Conservation (phyloP, 805 yeast species). For the Yamadazyma nakazawae region DNA sequence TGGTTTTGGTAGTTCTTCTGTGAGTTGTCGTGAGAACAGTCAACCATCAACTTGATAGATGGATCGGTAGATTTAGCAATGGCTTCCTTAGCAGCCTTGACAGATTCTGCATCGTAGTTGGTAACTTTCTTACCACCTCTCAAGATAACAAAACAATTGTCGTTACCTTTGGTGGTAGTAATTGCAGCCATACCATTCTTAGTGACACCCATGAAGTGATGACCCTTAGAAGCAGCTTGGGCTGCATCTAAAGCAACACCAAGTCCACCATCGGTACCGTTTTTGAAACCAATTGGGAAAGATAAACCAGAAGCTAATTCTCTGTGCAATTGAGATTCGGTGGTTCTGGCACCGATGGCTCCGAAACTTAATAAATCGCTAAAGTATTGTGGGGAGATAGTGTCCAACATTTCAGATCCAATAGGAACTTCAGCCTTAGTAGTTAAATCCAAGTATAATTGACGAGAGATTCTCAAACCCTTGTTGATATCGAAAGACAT, state of each 20-base stretch:
- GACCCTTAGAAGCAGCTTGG: conserved; percentile 87
- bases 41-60: conserved; percentile 78
- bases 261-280: conserved; percentile 94
- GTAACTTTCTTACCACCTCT: conserved; percentile 97
- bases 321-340: conserved; percentile 96
- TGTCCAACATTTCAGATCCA: conserved; percentile 97
- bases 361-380: conserved; percentile 93
- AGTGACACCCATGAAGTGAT: conserved; percentile 91
- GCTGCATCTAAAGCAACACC: conserved; percentile 95
- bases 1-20: conserved; percentile 88
- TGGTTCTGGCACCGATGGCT: conserved; percentile 98
- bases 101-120: conserved; percentile 77
- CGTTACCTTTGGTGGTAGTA: conserved; percentile 91
- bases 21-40: conserved; percentile 97
- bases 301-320: conserved; percentile 95
- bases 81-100: conserved; percentile 60
- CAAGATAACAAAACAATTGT: conserved; percentile 83
- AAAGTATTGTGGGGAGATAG: conserved; percentile 93
- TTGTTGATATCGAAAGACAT: conserved; percentile 91
- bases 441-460: conserved; percentile 80
- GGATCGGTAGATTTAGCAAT: conserved; percentile 54
- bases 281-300: conserved; percentile 97
- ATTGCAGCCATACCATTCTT: conserved; percentile 96
- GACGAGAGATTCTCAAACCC: conserved; percentile 86
- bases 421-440: conserved; percentile 67